These are phyloP conservation scores for Cytospora chrysosperma DNA, from an alignment of 2,329 filamentous ascomycete species.

Conservation along the genomic window DNA sequence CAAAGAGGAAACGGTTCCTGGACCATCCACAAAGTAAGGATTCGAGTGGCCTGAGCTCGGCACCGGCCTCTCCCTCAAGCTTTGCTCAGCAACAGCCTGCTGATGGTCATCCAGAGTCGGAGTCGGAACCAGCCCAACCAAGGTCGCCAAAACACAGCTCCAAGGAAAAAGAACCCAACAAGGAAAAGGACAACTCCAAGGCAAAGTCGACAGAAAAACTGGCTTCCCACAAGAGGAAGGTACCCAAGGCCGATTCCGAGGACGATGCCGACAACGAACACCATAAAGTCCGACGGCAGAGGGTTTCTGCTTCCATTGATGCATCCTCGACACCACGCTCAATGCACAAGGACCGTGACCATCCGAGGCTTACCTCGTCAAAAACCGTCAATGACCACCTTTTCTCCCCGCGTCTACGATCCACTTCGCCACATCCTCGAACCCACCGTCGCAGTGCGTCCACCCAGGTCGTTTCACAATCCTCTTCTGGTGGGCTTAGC, in stretches of 20 bases:
- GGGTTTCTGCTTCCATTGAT: constrained; percentile 45
- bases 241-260: constrained; percentile 54
- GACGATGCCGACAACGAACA: constrained; percentile 54
- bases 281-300: constrained; percentile 54
- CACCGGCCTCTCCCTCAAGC: constrained; percentile 54
- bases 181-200: constrained; percentile 29
- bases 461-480: constrained; percentile 57
- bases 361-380: constrained; percentile 34
- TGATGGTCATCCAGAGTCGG: constrained; percentile 49
- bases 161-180: constrained; percentile 37
- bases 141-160: constrained; percentile 44
- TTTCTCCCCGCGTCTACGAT: constrained; percentile 42
- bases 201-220: constrained; percentile 45
- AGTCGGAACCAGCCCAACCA: constrained; percentile 52
- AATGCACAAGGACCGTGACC: constrained; percentile 28
- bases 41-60: constrained; percentile 59
- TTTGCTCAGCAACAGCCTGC: constrained; percentile 42
- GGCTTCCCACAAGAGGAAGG: constrained; percentile 53
- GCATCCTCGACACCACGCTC: constrained; percentile 23
- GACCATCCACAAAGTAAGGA: constrained; percentile 48
- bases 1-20: constrained; percentile 52
- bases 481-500: constrained; percentile 53
- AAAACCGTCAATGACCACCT: constrained; percentile 36
- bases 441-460: constrained; percentile 64
- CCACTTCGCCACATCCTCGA: constrained; percentile 59